These are phyloP conservation scores for Stellera chamaejasme DNA, from an alignment of 345 rosid species.

Conservation along the genomic window DNA sequence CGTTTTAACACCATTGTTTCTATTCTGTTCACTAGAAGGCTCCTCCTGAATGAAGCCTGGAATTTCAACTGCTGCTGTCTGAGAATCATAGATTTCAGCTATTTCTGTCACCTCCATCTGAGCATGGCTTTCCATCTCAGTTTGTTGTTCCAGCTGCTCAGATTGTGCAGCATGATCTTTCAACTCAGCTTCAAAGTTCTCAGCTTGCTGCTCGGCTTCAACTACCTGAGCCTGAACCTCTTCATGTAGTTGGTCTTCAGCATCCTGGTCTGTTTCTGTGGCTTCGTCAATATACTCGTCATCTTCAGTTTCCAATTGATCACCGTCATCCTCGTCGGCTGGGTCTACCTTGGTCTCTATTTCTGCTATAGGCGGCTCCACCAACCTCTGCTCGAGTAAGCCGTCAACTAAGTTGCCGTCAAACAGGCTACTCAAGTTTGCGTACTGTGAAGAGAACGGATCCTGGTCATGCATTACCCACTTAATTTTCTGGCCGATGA, in stretches of 20 bases:
- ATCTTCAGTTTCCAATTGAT: conserved; percentile 6
- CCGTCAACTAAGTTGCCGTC: conserved; percentile 24
- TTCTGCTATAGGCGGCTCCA: conserved; percentile 16
- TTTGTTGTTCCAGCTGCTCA: conserved; percentile 10
- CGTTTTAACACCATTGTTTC: not conserved
- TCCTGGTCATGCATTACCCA: conserved; percentile 16
- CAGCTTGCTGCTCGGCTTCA: conserved; percentile 3
- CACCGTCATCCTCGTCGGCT: conserved; percentile 9
- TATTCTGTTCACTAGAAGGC: conserved; percentile 5
- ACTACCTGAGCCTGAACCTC: not conserved
- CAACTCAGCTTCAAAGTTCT: conserved; percentile 14
- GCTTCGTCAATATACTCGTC: not conserved
- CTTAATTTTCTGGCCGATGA: conserved; percentile 23
- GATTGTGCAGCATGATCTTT: conserved; percentile 13
- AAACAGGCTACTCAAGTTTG: conserved; percentile 41
- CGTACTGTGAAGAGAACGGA: conserved; percentile 28
- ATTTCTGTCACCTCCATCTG: conserved; percentile 2
- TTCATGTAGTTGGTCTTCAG: conserved; percentile 4
- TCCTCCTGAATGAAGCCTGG: conserved; percentile 5
- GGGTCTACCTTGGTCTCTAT: conserved; percentile 5
- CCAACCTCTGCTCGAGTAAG: conserved; percentile 12
- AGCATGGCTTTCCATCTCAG: conserved; percentile 1
- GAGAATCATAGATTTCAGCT: conserved; percentile 3
- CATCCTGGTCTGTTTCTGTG: conserved; percentile 8
- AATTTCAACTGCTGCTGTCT: conserved; percentile 10